These are phyloP conservation scores for Cucurbita pepo DNA, from an alignment of 306 rosid genomes.

Conservation along the genomic window DNA sequence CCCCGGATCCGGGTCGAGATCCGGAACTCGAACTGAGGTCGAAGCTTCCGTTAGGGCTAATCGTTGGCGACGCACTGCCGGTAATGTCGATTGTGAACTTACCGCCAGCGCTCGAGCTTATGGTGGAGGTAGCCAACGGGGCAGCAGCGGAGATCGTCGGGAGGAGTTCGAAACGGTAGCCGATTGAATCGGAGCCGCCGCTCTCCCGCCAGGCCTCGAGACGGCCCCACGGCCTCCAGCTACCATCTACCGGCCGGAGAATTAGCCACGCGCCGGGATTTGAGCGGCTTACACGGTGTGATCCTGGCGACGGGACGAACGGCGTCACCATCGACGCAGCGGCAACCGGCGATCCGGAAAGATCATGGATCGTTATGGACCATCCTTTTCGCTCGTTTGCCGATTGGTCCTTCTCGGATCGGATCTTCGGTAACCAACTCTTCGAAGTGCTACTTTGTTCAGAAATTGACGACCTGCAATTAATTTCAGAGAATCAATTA, in stretches of 20 bases:
- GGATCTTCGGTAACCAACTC: slow-evolving; percentile 17
- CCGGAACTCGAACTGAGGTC: slow-evolving; percentile 26
- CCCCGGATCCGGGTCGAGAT: slow-evolving; percentile 30
- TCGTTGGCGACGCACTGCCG: slow-evolving; percentile 13
- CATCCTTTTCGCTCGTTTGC: slow-evolving; percentile 34
- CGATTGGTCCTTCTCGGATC: slow-evolving; percentile 15
- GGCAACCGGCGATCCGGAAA: slow-evolving; percentile 36
- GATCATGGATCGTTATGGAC: slow-evolving; percentile 38
- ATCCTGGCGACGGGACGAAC: slow-evolving; percentile 27
- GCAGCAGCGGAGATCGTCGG: slow-evolving; percentile 10
- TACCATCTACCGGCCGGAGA: slow-evolving; percentile 26
- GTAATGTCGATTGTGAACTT: slow-evolving; percentile 27
- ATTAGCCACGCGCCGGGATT: slow-evolving; percentile 45
- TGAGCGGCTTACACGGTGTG: slow-evolving; percentile 32
- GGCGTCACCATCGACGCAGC: slow-evolving; percentile 40
- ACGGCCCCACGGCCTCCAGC: slow-evolving; percentile 42
- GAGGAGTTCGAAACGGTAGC: slow-evolving; percentile 23
- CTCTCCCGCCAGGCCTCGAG: slow-evolving; percentile 37
- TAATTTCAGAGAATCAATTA: not conserved
- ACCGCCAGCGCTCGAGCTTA: slow-evolving; percentile 20
- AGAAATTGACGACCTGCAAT: slow-evolving; percentile 15
- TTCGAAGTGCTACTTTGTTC: slow-evolving; percentile 10
- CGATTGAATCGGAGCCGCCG: slow-evolving; percentile 23
- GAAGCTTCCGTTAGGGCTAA: slow-evolving; percentile 21
- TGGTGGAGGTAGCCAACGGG: slow-evolving; percentile 16